Evolutionary conservation across 2,329 filamentous ascomycete genomes (phyloP).

Genomic region (Parascedosporium putredinis): DNA sequence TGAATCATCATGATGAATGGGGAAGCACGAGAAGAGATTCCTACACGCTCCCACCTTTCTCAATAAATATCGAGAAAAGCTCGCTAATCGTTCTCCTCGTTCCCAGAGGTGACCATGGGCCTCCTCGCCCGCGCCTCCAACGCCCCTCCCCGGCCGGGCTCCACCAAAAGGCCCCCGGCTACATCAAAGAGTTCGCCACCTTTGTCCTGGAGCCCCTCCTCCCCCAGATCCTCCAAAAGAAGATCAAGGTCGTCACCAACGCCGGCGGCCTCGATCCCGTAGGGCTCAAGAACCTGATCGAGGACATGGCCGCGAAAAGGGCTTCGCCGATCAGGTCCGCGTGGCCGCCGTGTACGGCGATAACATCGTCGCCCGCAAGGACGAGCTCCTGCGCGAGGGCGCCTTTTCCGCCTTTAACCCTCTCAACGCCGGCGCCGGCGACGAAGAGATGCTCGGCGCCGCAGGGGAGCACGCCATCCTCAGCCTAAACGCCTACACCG

Average conservation of each 20-base stretch:
- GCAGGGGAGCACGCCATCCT: neutral
- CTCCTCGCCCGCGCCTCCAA: slow-evolving; percentile 6
- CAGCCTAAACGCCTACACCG: slow-evolving; percentile 7
- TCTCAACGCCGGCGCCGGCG: neutral
- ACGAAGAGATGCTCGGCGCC: neutral
- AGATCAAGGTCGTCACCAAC: slow-evolving; percentile 7
- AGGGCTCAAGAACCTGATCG: slow-evolving; percentile 6
- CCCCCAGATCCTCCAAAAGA: slow-evolving; percentile 3
- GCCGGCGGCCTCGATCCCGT: slow-evolving; percentile 8
- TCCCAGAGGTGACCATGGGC: slow-evolving; percentile 7
- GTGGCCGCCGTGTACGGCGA: slow-evolving; percentile 7
- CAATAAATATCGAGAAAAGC: too few species aligned
- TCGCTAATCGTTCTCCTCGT: too few species aligned
- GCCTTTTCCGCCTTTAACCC: slow-evolving; percentile 6
- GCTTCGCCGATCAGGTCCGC: slow-evolving; percentile 1
- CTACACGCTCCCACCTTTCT: too few species aligned
- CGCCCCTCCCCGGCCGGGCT: neutral
- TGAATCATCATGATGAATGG: too few species aligned
- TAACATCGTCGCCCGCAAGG: neutral
- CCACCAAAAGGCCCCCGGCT: neutral
- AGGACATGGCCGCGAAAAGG: neutral
- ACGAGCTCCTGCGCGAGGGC: neutral
- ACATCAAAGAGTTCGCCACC: slow-evolving; percentile 7
- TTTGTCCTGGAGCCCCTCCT: slow-evolving; percentile 4
- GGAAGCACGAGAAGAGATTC: too few species aligned